Base-by-base conservation (phyloP, 2,329 filamentous ascomycete genomes). In the Chrysosporium queenslandicum region DNA sequence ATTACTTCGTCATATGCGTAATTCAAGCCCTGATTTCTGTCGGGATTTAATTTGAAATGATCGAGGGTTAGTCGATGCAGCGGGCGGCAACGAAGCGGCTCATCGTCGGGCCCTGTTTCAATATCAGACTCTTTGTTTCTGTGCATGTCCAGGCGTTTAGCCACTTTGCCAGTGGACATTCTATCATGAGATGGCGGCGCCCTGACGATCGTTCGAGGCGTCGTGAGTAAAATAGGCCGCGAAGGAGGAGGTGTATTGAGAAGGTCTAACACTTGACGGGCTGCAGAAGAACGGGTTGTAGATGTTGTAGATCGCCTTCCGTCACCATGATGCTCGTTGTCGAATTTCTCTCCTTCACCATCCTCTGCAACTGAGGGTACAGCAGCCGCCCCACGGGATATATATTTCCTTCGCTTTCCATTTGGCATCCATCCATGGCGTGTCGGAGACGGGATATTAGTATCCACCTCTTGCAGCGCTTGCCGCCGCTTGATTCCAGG, bases 41-140 rank as follows among this genome's bases (percentile, higher is more conserved):
- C 71, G 0, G 87, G 83, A 58, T 95, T 94, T 60, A 92, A 74
- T 64, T 84, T 91, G 73, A 95, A 96, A 67, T 94, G 84, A 11
- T 80, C 78, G 0, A 85, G 71, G 12, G 71, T 71, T 11, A 94
- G 75, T 30, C 77, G 71, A 0, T 74, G 68, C 2, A 81, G 57
- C 0, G 81, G 77, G 47, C 76, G 79, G 8, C 74, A 65, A 46
- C 87, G 80, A 14, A 86, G 74, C 1, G 73, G 72, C 53, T 69
- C 68, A 16, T 70, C 25, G 3, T 47, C 45, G 4, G 45, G 45
- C 16, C n/a, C 20, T 2, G n/a, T 2, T 18, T 27, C 20, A 25
- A 2, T 11, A 2, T 14, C 32, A 32, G 16, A n/a, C 18, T 16
- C 27, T 16, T 41, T 34, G 18, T 27, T 21, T 4, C 16, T 14